A percentile compares a stretch with the other conserved stretches of the same genome.
phyloP scores from a whole-genome alignment of 2,329 filamentous ascomycete genomes.

The Domatiomyces globalis region DNA sequence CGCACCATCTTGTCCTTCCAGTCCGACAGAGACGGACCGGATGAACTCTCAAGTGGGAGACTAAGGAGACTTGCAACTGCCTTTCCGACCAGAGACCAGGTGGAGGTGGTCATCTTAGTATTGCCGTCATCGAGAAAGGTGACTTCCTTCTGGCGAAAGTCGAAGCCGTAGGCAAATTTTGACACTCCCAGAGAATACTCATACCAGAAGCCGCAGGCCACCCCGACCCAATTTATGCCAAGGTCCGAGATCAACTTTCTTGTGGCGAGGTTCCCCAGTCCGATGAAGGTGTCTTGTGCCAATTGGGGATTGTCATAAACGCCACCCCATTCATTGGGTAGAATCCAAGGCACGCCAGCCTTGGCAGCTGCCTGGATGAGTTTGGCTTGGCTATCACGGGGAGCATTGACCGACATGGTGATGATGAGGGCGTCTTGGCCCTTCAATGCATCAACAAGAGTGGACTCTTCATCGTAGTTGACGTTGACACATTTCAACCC shows the following conservation, averaged over 20 bases:
- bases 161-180: conserved; percentile 33
- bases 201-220: conserved; percentile 40
- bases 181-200: conserved; percentile 35
- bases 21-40: conserved; percentile 26
- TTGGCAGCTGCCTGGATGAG: conserved; percentile 42
- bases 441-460: conserved; percentile 36
- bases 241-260: background rate
- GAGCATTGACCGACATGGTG: conserved; percentile 33
- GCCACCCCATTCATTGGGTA: conserved; percentile 36
- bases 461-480: conserved; percentile 34
- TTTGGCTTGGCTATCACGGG: conserved; percentile 32
- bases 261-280: conserved; percentile 5
- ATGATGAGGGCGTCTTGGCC: conserved; percentile 47
- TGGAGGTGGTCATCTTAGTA: conserved; percentile 42
- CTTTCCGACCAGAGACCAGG: conserved; percentile 42
- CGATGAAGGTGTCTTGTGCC: conserved; percentile 27
- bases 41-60: conserved; percentile 28
- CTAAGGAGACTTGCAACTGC: conserved; percentile 40
- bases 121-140: conserved; percentile 45
- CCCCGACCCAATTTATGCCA: conserved; percentile 19
- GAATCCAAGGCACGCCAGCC: conserved; percentile 41
- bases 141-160: conserved; percentile 30
- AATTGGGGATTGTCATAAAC: conserved; percentile 23
- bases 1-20: conserved; percentile 39
- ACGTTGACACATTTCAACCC: conserved; percentile 20